Base-by-base conservation (phyloP, 2,329 filamentous ascomycete species). In the Didymella lethalis region DNA sequence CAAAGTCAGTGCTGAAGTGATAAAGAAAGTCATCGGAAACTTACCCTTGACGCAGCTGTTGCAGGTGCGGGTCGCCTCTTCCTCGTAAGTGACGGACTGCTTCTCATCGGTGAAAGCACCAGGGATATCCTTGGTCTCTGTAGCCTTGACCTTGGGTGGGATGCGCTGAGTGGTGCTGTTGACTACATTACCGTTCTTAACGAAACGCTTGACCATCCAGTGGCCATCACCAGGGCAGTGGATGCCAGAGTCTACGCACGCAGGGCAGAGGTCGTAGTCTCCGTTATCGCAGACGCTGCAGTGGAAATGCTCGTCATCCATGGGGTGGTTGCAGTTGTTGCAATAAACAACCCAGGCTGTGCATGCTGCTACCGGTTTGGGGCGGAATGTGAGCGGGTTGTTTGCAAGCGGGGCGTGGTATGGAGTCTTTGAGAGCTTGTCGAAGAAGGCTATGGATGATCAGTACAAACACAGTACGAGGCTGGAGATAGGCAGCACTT, bases 211-310 rank as follows among this genome's bases (percentile, higher is more conserved):
- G 77, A 98, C 94, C 78, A 99, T 83, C 93, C 93, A 97, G 80
- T 99, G 95, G 63, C 87, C 85, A 29, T 89, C 85, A 57, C 88
- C 88, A 63, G 88, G 85, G 81, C 96, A 99, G 40, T 90, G 86
- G 57, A 90, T 83, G 63, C 93, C 93, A 41, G 83, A 81, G 48
- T 88, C 85, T 47, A 97, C 87, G 71, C 95, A 99, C 6, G 82
- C 78, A 64, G 88, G 85, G 83, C 96, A 99, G 29, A 99, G 86
- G 73, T 99, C 95, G 71, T 93, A 99, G 77, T 99, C 95, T 40
- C 94, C 95, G 57, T 90, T 87, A 64, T 98, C 92, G 75, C 95
- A 99, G 57, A 90, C 91, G 65, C 91, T 91, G 83, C 96, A 99
- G 80, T 99, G 95, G 78, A 91, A 99, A 79, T 99, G 94, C 50